These are phyloP conservation scores for Fagopyrum tataricum DNA, from an alignment of 148 eudicot species.

Conservation along the genomic window DNA sequence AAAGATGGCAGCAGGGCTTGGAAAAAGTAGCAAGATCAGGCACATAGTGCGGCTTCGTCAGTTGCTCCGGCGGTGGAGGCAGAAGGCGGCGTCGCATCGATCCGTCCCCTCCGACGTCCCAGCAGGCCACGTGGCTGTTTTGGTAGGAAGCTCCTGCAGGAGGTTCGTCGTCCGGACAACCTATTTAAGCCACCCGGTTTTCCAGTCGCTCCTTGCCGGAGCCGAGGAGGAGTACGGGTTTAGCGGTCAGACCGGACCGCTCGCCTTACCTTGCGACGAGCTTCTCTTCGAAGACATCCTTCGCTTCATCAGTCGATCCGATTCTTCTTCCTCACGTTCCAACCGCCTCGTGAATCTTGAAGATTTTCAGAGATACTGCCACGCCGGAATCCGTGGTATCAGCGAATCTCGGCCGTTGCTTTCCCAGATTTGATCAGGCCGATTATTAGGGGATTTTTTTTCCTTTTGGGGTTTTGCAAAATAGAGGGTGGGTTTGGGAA, in stretches of 20 bases:
- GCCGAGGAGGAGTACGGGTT: slow-evolving; percentile 54
- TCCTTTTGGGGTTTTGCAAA: too few species aligned
- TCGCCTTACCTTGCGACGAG: slow-evolving; percentile 51
- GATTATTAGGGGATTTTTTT: too few species aligned
- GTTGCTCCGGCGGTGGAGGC: slow-evolving; percentile 43
- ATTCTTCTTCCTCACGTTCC: too few species aligned
- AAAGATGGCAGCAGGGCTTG: too few species aligned
- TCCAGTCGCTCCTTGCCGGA: slow-evolving; percentile 26
- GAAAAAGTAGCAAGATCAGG: slow-evolving; percentile 33
- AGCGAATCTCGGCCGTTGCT: too few species aligned
- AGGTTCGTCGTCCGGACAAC: slow-evolving; percentile 36
- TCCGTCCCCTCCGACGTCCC: slow-evolving; percentile 30
- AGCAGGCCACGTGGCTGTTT: slow-evolving; percentile 54
- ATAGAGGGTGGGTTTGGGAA: too few species aligned
- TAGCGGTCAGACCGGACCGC: slow-evolving; percentile 29
- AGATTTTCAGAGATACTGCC: too few species aligned
- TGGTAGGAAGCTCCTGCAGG: slow-evolving; percentile 25
- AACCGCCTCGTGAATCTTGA: too few species aligned
- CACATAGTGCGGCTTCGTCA: slow-evolving; percentile 52
- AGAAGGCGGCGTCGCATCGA: slow-evolving; percentile 10
- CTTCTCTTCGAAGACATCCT: slow-evolving; percentile 28
- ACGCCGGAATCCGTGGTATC: too few species aligned
- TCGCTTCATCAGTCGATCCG: slow-evolving; percentile 22
- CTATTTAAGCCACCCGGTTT: slow-evolving; percentile 42
- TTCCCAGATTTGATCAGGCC: too few species aligned